Conservation (phyloP, 352 stramenopile genomes). For the Globisporangium splendens region DNA sequence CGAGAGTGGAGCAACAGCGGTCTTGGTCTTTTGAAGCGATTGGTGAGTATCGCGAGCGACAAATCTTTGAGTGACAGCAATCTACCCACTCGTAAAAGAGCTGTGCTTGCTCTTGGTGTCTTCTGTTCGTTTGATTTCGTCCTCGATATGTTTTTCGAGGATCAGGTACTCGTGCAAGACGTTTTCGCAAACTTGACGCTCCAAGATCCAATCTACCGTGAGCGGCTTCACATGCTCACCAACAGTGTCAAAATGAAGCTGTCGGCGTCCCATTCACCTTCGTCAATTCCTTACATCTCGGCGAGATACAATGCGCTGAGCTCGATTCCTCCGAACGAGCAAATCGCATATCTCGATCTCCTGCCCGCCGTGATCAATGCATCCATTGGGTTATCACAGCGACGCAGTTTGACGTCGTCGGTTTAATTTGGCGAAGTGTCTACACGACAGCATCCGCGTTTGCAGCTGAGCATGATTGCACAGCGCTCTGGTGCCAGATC, state of each 20-base stretch:
- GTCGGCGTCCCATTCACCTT: neutral
- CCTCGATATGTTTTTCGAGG: neutral
- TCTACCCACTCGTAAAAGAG: neutral
- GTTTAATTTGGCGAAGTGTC: constrained; percentile 12
- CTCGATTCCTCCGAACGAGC: constrained; percentile 4
- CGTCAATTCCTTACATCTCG: neutral
- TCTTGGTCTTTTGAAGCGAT: neutral
- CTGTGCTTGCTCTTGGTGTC: constrained; percentile 2
- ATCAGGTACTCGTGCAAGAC: neutral
- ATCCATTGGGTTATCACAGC: neutral
- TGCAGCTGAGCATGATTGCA: neutral
- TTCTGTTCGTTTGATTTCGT: neutral
- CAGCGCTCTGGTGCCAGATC: constrained; percentile 14
- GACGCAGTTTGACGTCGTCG: constrained; percentile 6
- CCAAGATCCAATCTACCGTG: neutral
- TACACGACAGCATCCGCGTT: neutral
- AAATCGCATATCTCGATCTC: constrained; percentile 7
- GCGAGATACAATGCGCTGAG: neutral
- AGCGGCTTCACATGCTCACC: constrained; percentile 5
- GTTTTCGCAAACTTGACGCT: neutral
- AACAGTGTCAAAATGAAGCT: neutral
- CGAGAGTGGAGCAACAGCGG: neutral
- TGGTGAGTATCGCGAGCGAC: neutral
- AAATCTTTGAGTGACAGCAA: neutral
- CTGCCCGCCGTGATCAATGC: neutral